Conservation (phyloP, 306 rosid species). For the Inga laurina region DNA sequence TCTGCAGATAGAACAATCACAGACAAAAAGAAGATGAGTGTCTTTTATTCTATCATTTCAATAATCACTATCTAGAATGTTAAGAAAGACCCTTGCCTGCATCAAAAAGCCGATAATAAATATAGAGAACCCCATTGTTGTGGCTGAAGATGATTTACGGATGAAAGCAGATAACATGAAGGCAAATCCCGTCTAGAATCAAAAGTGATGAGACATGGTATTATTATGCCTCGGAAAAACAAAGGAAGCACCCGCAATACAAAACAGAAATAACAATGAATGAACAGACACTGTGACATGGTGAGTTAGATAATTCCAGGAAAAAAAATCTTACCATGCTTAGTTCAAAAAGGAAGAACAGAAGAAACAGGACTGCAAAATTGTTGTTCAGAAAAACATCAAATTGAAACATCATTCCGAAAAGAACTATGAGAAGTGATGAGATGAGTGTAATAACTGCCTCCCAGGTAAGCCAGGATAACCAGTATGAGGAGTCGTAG, state of each 20-base stretch:
- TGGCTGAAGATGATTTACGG: constrained; percentile 76
- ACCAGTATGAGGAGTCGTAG: constrained; percentile 87
- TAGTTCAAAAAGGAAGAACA: constrained; percentile 89
- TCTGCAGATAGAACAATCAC: constrained; percentile 46
- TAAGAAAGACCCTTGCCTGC: constrained; percentile 64
- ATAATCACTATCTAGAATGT: constrained; percentile 21
- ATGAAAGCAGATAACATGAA: constrained; percentile 88
- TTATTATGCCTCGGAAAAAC: background rate
- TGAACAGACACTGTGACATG: background rate
- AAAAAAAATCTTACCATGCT: constrained; percentile 65
- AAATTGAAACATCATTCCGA: constrained; percentile 87
- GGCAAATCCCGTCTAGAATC: constrained; percentile 73
- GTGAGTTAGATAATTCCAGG: constrained; percentile 6
- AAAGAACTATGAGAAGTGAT: constrained; percentile 76
- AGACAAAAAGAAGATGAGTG: constrained; percentile 25
- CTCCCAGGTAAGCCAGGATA: constrained; percentile 94
- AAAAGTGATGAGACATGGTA: constrained; percentile 8
- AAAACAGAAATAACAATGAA: constrained; percentile 17
- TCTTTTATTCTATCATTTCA: constrained; percentile 15
- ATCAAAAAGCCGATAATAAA: constrained; percentile 72
- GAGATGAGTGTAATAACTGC: constrained; percentile 58
- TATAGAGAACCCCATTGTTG: constrained; percentile 67
- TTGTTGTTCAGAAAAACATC: constrained; percentile 75
- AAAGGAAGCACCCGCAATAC: background rate
- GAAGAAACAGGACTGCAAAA: constrained; percentile 54